Conservation (phyloP, 306 rosid species). For the Prunus davidiana region DNA sequence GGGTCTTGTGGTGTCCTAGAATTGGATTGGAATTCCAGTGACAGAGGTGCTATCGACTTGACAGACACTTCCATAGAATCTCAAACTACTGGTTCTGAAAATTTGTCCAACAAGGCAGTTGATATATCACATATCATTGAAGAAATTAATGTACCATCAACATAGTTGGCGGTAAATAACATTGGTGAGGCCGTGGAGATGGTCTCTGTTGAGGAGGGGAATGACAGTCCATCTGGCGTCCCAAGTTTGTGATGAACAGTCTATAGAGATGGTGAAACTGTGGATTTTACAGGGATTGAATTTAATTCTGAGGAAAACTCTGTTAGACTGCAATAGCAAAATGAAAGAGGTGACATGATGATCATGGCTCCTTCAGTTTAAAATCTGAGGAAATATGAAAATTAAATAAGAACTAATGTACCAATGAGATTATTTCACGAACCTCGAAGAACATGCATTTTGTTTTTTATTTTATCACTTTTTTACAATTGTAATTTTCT, state of each 20-base stretch:
- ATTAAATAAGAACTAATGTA: no score
- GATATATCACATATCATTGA: slow-evolving; percentile 15
- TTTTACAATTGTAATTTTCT: no score
- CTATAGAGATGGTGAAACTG: neutral
- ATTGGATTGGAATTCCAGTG: slow-evolving; percentile 13
- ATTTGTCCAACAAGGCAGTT: slow-evolving; percentile 7
- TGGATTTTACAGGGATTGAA: no score
- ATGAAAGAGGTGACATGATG: no score
- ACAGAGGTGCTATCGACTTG: neutral
- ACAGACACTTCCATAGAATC: neutral
- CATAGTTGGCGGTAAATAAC: slow-evolving; percentile 6
- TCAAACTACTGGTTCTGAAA: slow-evolving; percentile 23
- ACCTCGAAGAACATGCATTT: no score
- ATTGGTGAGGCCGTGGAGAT: neutral
- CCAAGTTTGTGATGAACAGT: neutral
- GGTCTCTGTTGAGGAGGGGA: slow-evolving; percentile 10
- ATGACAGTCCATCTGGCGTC: slow-evolving; percentile 1
- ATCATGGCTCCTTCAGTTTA: no score
- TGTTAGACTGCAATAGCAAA: no score
- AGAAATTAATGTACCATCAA: slow-evolving; percentile 16
- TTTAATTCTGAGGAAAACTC: no score
- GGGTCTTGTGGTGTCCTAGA: slow-evolving; percentile 6
- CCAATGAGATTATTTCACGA: no score
- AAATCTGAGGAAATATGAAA: no score
- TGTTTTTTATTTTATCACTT: no score